Conservation (phyloP, 2,329 filamentous ascomycete species). For the Cytospora schulzeri region DNA sequence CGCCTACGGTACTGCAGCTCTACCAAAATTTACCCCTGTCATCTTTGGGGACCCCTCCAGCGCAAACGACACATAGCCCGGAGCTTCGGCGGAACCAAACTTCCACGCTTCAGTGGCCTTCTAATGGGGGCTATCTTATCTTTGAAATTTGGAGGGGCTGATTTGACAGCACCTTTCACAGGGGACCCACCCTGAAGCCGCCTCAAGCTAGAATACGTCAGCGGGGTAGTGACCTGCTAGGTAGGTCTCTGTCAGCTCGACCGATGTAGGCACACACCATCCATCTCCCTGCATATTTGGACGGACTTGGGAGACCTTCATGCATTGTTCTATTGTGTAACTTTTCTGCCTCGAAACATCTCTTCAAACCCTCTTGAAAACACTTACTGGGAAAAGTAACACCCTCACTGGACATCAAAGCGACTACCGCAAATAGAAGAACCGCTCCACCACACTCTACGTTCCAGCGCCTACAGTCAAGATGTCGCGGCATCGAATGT, state of each 20-base stretch:
- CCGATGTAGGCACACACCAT: neutral
- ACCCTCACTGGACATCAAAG: neutral
- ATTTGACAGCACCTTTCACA: neutral
- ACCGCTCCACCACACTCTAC: neutral
- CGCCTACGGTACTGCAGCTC: constrained; percentile 15
- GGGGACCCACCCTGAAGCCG: neutral
- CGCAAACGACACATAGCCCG: constrained; percentile 7
- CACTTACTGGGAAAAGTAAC: neutral
- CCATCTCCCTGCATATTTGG: no score
- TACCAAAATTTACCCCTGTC: constrained; percentile 22
- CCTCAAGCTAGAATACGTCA: neutral
- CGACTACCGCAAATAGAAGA: neutral
- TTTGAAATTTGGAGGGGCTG: constrained; percentile 4
- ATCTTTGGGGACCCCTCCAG: constrained; percentile 17
- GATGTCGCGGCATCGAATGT: constrained; percentile 53
- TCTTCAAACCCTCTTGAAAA: neutral
- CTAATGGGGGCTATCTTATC: neutral
- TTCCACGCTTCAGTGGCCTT: neutral
- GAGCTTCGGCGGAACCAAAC: constrained; percentile 6
- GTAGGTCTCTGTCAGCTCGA: neutral
- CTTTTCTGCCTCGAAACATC: neutral
- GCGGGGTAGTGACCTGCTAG: neutral
- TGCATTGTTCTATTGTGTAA: neutral
- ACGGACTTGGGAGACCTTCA: neutral
- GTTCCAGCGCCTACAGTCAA: constrained; percentile 15